phyloP scores from a whole-genome alignment of 2,329 filamentous ascomycete genomes.

The Daldinia eschscholtzii region DNA sequence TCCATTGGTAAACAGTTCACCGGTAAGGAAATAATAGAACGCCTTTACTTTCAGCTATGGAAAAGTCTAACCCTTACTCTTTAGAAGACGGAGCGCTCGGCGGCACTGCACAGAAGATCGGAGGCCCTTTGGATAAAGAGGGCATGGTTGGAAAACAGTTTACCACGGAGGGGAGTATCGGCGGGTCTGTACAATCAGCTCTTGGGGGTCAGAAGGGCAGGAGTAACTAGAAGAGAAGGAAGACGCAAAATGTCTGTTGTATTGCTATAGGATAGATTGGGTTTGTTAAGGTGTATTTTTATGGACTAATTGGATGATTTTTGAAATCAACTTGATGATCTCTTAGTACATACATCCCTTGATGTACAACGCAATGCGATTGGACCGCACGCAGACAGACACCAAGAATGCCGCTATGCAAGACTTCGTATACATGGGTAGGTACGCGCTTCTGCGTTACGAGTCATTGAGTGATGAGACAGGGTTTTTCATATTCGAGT shows the following conservation, averaged over 20 bases:
- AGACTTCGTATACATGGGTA: too few relatives aligned
- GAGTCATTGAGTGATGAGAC: too few relatives aligned
- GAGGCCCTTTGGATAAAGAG: slow-evolving; percentile 64
- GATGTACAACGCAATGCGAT: too few relatives aligned
- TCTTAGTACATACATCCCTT: too few relatives aligned
- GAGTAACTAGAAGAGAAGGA: slow-evolving; percentile 46
- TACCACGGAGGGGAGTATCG: slow-evolving; percentile 64
- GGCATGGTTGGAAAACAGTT: slow-evolving; percentile 69
- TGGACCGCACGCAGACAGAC: too few relatives aligned
- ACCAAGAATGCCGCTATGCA: too few relatives aligned
- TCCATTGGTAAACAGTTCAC: slow-evolving; percentile 69
- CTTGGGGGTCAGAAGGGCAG: slow-evolving; percentile 56
- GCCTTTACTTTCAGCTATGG: too few relatives aligned
- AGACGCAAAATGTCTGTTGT: neutral
- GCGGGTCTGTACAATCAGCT: slow-evolving; percentile 63
- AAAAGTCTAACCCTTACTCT: slow-evolving; percentile 14
- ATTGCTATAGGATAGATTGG: slow-evolving; percentile 2
- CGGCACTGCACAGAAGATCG: slow-evolving; percentile 63
- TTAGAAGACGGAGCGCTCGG: slow-evolving; percentile 63
- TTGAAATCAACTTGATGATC: neutral
- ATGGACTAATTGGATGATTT: neutral
- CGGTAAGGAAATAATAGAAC: too few relatives aligned
- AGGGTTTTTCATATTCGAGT: too few relatives aligned
- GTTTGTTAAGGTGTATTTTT: neutral
- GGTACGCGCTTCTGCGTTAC: too few relatives aligned